phyloP scores from a whole-genome alignment of 441 rosid species.

The Populus hybrid region DNA sequence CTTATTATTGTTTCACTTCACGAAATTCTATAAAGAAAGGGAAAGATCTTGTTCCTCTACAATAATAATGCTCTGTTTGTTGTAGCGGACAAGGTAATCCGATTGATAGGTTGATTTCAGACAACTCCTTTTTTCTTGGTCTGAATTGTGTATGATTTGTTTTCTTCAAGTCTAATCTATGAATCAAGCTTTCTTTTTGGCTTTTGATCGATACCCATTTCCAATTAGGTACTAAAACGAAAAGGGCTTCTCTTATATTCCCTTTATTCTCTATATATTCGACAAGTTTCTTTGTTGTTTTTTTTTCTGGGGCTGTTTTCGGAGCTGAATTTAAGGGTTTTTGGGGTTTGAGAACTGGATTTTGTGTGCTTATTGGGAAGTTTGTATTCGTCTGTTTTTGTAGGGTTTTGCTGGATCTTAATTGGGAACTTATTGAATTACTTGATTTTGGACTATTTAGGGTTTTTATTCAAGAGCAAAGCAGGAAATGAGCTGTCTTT shows the following conservation, averaged over 20 bases:
- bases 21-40: not conserved
- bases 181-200: constrained; percentile 26
- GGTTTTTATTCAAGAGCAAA: constrained; percentile 25
- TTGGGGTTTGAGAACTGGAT: constrained; percentile 14
- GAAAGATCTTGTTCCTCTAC: constrained; percentile 44
- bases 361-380: constrained; percentile 23
- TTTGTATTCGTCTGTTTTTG: constrained; percentile 1
- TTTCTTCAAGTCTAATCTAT: constrained; percentile 15
- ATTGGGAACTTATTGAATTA: constrained; percentile 27
- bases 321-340: not conserved
- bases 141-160: not conserved
- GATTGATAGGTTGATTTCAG: constrained; percentile 3
- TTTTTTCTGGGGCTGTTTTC: not conserved
- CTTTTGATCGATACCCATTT: constrained; percentile 43
- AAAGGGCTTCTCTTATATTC: constrained; percentile 12
- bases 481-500: constrained; percentile 26
- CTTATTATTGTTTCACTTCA: not conserved
- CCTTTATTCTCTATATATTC: not conserved
- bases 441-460: constrained; percentile 28
- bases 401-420: constrained; percentile 39
- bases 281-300: not conserved
- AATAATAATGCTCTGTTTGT: constrained; percentile 25
- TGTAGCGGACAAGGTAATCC: constrained; percentile 52
- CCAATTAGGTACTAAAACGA: constrained; percentile 13
- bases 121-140: not conserved